These are phyloP conservation scores for Gypsophila paniculata DNA, from an alignment of 179 eudicot species.

Conservation along the genomic window DNA sequence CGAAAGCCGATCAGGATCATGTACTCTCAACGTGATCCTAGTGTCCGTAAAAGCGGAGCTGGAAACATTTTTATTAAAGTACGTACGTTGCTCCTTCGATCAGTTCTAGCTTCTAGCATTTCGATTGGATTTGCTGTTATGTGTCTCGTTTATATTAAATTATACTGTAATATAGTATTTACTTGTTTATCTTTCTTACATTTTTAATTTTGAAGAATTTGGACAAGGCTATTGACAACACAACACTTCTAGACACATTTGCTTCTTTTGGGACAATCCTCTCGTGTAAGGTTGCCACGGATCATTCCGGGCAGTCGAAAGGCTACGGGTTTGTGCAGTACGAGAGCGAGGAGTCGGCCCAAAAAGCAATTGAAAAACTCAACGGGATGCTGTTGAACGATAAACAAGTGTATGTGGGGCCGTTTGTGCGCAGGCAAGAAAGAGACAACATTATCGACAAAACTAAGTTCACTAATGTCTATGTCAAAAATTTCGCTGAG, in stretches of 20 bases:
- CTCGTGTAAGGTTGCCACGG: constrained; percentile 74
- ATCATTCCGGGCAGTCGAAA: constrained; percentile 59
- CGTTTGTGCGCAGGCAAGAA: constrained; percentile 58
- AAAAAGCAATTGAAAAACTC: constrained; percentile 59
- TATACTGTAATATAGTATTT: background rate
- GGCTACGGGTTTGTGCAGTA: constrained; percentile 83
- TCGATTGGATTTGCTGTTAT: too few species aligned
- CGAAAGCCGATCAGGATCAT: constrained; percentile 61
- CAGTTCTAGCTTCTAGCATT: too few species aligned
- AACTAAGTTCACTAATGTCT: constrained; percentile 61
- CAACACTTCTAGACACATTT: constrained; percentile 62
- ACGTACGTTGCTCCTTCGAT: constrained; percentile 24
- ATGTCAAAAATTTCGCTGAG: constrained; percentile 64
- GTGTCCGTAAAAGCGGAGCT: constrained; percentile 56
- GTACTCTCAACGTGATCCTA: constrained; percentile 67
- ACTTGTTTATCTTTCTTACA: background rate
- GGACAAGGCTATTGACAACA: constrained; percentile 74
- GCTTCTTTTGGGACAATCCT: constrained; percentile 56
- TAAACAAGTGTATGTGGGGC: constrained; percentile 74
- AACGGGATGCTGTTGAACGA: constrained; percentile 74
- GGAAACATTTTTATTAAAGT: constrained; percentile 79
- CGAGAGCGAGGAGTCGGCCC: constrained; percentile 61
- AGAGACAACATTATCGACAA: constrained; percentile 43
- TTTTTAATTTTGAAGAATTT: constrained; percentile 38
- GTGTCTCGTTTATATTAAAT: background rate